Base-by-base conservation (phyloP, 352 stramenopile genomes). In the Blastocystis sp. region DNA sequence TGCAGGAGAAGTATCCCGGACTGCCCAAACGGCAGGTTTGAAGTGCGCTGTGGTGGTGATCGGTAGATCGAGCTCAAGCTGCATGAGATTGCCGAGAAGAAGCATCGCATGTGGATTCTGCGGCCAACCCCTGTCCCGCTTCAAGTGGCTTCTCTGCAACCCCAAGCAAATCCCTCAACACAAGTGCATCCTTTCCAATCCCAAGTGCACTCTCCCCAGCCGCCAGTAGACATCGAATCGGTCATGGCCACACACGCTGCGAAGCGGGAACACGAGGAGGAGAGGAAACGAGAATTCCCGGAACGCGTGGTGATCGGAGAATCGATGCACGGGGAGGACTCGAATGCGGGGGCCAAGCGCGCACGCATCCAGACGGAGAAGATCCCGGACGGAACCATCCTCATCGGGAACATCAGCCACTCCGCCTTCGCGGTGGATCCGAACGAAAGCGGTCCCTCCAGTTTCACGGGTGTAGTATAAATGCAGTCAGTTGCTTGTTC, bases 41-140 rank as follows among this genome's bases (percentile, higher is more conserved):
- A n/a, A 21, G 48, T 14, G 21, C 28, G 14, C 9, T 38, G 2
- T 17, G n/a, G 21, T 7, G 28, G 38, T 76, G 23, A 76, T 56
- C 1, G n/a, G 48, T 76, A 76, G 66, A 84, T 84, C 34, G 74
- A 84, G 48, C 34, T 14, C 3, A 84, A 84, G 34, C 41, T 84
- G 28, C 74, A 84, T 52, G 74, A 84, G 48, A 56, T 84, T 56
- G 74, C 74, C 9, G 74, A 84, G 74, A 84, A 84, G 56, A 84
- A 69, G 61, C 52, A 84, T 9, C 23, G 41, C 21, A 48, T 84
- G 38, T 84, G 74, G 74, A 38, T 70, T n/a, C 23, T 84, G 3
- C 48, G 74, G 52, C 23, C 64, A 40, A 34, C 14, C 11, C 2
- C 7, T n/a, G 9, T 28, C 59, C n/a, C 9, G 40, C 0, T 38